These are phyloP conservation scores for Elaeis guineensis DNA, from an alignment of 176 grass and related monocot species.

Conservation along the genomic window DNA sequence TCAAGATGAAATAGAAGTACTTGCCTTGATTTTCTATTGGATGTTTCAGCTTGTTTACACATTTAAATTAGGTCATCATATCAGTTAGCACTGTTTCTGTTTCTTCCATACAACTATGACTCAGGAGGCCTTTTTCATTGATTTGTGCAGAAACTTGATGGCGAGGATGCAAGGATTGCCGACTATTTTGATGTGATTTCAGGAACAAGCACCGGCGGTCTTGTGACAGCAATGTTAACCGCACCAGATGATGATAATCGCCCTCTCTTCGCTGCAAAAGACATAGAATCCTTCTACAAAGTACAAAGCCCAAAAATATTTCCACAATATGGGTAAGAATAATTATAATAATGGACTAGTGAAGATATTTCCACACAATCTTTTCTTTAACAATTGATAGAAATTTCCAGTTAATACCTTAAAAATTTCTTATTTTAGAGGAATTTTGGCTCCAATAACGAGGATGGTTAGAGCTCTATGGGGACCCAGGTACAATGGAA, in stretches of 20 bases:
- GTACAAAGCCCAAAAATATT: conserved; percentile 61
- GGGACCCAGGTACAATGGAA: conserved; percentile 76
- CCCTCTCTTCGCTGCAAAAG: conserved; percentile 73
- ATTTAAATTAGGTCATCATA: too few relatives aligned
- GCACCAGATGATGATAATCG: conserved; percentile 45
- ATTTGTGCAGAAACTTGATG: conserved; percentile 74
- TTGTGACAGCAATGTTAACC: conserved; percentile 66
- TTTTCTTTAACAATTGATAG: not conserved
- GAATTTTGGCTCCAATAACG: conserved; percentile 36
- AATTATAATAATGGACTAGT: too few relatives aligned
- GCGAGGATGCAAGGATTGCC: conserved; percentile 59
- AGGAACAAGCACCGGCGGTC: conserved; percentile 80
- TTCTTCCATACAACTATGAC: not conserved
- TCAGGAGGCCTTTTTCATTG: not conserved
- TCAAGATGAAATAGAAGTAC: too few relatives aligned
- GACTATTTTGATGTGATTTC: conserved; percentile 84
- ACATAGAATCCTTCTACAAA: conserved; percentile 69
- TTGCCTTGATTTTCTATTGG: too few relatives aligned
- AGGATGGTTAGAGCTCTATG: conserved; percentile 44
- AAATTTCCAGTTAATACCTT: not conserved
- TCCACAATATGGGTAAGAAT: conserved; percentile 46
- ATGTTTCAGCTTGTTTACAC: too few relatives aligned
- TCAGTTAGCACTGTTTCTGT: conserved; percentile 1
- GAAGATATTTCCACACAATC: not conserved
- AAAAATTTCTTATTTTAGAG: conserved; percentile 35